These are phyloP conservation scores for Cytospora piceicola DNA, from an alignment of 2,329 filamentous ascomycete species.

Conservation along the genomic window DNA sequence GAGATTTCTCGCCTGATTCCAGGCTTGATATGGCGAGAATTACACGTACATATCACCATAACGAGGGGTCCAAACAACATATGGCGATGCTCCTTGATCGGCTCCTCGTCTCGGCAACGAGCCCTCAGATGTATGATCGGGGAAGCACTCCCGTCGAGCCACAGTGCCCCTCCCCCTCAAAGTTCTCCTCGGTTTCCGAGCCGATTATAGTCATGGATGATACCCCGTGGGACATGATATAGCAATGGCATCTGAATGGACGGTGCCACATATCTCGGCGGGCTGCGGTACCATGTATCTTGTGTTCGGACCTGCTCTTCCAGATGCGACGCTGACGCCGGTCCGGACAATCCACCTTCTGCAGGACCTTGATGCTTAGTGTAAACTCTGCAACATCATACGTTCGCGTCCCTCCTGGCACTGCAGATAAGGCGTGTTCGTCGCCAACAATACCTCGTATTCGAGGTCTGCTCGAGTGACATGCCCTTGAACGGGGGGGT, in stretches of 20 bases:
- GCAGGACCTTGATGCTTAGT: constrained; percentile 2
- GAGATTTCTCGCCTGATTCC: background rate
- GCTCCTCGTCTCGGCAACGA: background rate
- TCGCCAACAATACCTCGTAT: constrained; percentile 20
- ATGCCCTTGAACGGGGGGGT: background rate
- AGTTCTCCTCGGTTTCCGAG: background rate
- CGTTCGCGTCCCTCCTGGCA: constrained; percentile 2
- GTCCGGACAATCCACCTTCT: constrained; percentile 4
- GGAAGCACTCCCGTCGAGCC: background rate
- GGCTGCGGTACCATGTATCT: background rate
- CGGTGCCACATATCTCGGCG: background rate
- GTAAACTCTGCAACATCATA: background rate
- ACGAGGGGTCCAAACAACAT: background rate
- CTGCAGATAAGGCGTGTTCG: constrained; percentile 8
- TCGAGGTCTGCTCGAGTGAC: constrained; percentile 10
- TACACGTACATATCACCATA: background rate
- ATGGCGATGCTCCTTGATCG: background rate
- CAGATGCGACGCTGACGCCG: constrained; percentile 18
- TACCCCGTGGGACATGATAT: background rate
- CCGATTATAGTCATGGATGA: background rate
- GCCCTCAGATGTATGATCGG: background rate
- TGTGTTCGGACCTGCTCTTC: background rate
- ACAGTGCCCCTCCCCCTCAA: background rate
- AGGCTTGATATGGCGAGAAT: background rate
- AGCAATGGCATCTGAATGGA: background rate